phyloP scores from a whole-genome alignment of 805 yeast genomes.

The Babjeviella inositovora region DNA sequence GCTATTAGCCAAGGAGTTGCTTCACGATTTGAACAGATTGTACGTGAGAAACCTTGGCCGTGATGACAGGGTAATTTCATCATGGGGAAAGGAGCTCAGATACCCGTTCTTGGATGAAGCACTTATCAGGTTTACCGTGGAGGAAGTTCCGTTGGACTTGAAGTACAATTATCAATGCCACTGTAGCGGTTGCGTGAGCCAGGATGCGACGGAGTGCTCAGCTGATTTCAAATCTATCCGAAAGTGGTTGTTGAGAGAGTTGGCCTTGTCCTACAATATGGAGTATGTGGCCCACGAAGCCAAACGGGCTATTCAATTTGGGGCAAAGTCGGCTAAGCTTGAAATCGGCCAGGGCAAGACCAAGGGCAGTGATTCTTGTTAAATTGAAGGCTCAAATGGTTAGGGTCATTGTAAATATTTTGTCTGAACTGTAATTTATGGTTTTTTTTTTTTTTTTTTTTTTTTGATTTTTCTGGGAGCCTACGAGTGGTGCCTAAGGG shows the following conservation, averaged over 20 bases:
- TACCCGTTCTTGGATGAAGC: conserved; percentile 69
- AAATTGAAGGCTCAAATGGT: too few species aligned
- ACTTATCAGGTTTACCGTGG: conserved; percentile 33
- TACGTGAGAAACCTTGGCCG: conserved; percentile 74
- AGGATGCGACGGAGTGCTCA: too few species aligned
- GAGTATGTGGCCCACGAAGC: conserved; percentile 51
- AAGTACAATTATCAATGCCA: conserved; percentile 18
- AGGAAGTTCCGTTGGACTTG: conserved; percentile 28
- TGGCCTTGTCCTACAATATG: conserved; percentile 39
- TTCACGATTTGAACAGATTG: conserved; percentile 55
- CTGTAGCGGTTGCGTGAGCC: conserved; percentile 9
- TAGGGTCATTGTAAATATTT: too few species aligned
- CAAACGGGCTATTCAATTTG: conserved; percentile 93
- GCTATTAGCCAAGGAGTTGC: conserved; percentile 41
- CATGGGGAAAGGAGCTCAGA: conserved; percentile 81
- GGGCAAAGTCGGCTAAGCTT: conserved; percentile 90
- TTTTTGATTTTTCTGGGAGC: too few species aligned
- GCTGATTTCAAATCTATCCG: conserved; percentile 12
- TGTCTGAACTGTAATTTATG: too few species aligned
- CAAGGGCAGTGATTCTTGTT: conserved; percentile 51
- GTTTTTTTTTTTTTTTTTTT: too few species aligned
- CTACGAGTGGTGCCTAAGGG: too few species aligned
- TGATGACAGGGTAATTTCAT: conserved; percentile 77
- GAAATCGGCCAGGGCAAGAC: conserved; percentile 61
- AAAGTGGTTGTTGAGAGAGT: conserved; percentile 42